Evolutionary conservation across 2,329 filamentous ascomycete genomes (phyloP).

Genomic region (Aschersonia sp.): DNA sequence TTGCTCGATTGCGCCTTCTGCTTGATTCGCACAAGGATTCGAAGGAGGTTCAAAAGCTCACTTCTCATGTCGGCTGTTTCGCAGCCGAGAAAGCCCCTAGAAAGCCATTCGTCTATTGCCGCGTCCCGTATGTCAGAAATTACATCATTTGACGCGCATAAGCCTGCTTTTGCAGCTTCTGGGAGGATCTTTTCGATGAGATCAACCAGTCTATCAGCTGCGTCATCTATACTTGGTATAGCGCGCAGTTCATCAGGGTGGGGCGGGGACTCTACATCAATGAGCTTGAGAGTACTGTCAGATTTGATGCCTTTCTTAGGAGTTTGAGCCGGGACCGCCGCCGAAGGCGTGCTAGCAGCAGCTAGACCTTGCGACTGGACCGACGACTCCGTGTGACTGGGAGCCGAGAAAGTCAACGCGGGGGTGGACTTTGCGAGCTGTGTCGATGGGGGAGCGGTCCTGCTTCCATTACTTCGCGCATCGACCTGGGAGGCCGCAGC

Average conservation of each 20-base stretch:
- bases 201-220: conserved; percentile 6
- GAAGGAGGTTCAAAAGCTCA: conserved; percentile 9
- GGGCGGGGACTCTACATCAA: conserved; percentile 2
- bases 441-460: too few species aligned
- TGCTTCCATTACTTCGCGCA: too few species aligned
- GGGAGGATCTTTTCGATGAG: conserved; percentile 7
- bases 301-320: too few species aligned
- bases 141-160: conserved; percentile 2
- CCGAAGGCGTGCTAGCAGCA: background rate
- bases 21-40: conserved; percentile 9
- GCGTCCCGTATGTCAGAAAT: conserved; percentile 12
- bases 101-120: conserved; percentile 11
- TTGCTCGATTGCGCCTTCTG: conserved; percentile 7
- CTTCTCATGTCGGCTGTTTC: conserved; percentile 10
- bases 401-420: too few species aligned
- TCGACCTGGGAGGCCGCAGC: too few species aligned
- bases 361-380: too few species aligned
- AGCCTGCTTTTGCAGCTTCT: conserved; percentile 4
- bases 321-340: background rate
- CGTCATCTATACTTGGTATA: conserved; percentile 4
- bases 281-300: background rate
- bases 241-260: background rate
- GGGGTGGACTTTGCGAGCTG: too few species aligned
- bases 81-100: conserved; percentile 10
- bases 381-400: too few species aligned